Base-by-base conservation (phyloP, 345 rosid genomes). In the Hibiscus tridactylites region DNA sequence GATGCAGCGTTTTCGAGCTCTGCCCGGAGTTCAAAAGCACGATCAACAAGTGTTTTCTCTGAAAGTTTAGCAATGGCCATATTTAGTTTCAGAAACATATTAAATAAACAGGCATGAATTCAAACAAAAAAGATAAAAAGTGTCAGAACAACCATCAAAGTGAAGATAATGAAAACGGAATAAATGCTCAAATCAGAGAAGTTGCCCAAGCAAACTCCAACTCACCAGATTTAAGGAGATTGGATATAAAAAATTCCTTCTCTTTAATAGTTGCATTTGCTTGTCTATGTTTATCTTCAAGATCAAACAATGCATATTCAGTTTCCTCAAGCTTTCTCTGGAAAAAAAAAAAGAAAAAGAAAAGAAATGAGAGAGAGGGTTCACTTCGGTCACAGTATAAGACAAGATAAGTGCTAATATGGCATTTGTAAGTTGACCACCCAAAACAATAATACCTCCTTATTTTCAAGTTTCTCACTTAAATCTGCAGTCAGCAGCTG, bases 271-370 rank as follows among this genome's bases (percentile, higher is more conserved):
- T 88, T 73, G 85, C 91, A 84, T 96, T 96, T 70, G 99, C 96
- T 73, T 91, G 91, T 81, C 90, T 80, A 79, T 92, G 92, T 79
- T 87, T 92, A 81, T 91, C 99, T 87, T 96, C 94, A 1, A 96
- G 92, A 81, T 96, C 96, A 78, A 82, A 87, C 85, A 96, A 79
- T 11, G 83, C 74, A 71, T 79, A 82, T 77, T 92, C 96, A 77
- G 97, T 92, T 83, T 89, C 99, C 82, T 85, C 91, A 4, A 92
- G 94, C 72, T 84, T 92, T 84, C 78, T 90, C 99, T 95, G 90
- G 50, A 19, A 3, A 37, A 3, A 75, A 62, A 67, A 26, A n/a
- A n/a, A 53, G 28, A 2, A 54, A 78, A 62, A 57, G 19, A 62
- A 12, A 10, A 44, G 11, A 44, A 44, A 44, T 39, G 44, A 61